These are phyloP conservation scores for Rhytidiadelphus loreus DNA, from an alignment of 225 moss, liverwort and hornwort genomes.

Conservation along the genomic window DNA sequence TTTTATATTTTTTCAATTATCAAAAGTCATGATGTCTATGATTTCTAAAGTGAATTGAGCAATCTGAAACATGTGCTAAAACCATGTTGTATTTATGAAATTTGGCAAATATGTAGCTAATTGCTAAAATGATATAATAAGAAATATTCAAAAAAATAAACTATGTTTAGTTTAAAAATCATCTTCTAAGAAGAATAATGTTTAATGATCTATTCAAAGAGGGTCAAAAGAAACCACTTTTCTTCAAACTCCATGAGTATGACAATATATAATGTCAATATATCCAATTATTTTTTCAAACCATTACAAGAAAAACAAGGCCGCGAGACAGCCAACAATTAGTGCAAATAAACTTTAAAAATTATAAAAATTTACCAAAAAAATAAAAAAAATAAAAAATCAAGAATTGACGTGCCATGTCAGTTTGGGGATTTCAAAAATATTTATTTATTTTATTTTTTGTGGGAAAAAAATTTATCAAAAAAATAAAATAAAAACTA, in stretches of 20 bases:
- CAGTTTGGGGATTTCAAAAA: no score
- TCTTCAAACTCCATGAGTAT: background rate
- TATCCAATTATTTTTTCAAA: background rate
- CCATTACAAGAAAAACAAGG: no score
- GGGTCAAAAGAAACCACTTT: background rate
- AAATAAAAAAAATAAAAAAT: no score
- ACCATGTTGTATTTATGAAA: background rate
- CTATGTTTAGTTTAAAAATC: background rate
- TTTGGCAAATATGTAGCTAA: background rate
- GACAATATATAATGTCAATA: background rate
- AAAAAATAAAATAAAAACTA: no score
- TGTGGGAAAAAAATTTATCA: no score
- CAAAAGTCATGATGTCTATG: background rate
- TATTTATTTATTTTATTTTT: no score
- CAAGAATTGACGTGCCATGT: no score
- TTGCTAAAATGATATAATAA: background rate
- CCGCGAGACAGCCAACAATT: no score
- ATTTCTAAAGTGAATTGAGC: no score
- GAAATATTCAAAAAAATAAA: background rate
- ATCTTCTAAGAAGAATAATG: background rate
- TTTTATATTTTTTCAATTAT: background rate
- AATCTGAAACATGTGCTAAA: background rate
- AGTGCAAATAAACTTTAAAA: no score
- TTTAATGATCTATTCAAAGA: accelerated
- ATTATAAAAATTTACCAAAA: no score